phyloP scores from a whole-genome alignment of 2,329 filamentous ascomycete genomes.

The Didymella pinodella region DNA sequence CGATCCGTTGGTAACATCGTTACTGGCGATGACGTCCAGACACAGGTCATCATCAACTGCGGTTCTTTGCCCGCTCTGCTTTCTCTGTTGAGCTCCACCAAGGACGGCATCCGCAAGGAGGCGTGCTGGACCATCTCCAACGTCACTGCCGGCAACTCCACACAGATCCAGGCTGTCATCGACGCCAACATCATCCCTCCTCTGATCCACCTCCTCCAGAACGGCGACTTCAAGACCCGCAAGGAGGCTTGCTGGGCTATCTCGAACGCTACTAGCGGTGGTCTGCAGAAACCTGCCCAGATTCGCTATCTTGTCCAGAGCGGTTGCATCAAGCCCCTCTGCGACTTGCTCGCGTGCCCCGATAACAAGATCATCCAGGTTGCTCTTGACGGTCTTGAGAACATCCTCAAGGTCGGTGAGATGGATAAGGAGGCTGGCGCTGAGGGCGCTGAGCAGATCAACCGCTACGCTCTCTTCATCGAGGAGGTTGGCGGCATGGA shows the following conservation, averaged over 20 bases:
- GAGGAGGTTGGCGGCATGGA: slow-evolving; percentile 99
- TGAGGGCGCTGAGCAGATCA: slow-evolving; percentile 73
- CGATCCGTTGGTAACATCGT: slow-evolving; percentile 99
- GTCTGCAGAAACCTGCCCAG: slow-evolving; percentile 97
- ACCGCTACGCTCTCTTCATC: slow-evolving; percentile 97
- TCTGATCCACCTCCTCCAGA: slow-evolving; percentile 92
- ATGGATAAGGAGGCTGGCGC: slow-evolving; percentile 92
- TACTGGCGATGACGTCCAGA: slow-evolving; percentile 97
- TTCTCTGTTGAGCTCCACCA: slow-evolving; percentile 92
- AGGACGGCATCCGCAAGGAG: slow-evolving; percentile 99
- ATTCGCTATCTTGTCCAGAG: slow-evolving; percentile 93
- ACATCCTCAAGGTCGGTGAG: slow-evolving; percentile 98
- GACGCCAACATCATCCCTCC: slow-evolving; percentile 97
- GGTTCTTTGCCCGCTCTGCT: slow-evolving; percentile 91
- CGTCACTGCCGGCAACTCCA: slow-evolving; percentile 97
- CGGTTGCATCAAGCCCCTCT: slow-evolving; percentile 96
- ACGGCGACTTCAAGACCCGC: slow-evolving; percentile 97
- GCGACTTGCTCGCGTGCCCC: slow-evolving; percentile 91
- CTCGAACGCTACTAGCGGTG: slow-evolving; percentile 96
- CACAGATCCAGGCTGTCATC: slow-evolving; percentile 95
- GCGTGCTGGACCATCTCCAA: slow-evolving; percentile 99
- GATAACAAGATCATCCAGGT: slow-evolving; percentile 99
- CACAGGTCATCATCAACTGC: slow-evolving; percentile 99
- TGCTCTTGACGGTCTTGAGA: slow-evolving; percentile 95
- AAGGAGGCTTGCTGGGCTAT: slow-evolving; percentile 99